These are phyloP conservation scores for Trypanosoma grayi DNA, from an alignment of 208 protist genomes.

Conservation along the genomic window DNA sequence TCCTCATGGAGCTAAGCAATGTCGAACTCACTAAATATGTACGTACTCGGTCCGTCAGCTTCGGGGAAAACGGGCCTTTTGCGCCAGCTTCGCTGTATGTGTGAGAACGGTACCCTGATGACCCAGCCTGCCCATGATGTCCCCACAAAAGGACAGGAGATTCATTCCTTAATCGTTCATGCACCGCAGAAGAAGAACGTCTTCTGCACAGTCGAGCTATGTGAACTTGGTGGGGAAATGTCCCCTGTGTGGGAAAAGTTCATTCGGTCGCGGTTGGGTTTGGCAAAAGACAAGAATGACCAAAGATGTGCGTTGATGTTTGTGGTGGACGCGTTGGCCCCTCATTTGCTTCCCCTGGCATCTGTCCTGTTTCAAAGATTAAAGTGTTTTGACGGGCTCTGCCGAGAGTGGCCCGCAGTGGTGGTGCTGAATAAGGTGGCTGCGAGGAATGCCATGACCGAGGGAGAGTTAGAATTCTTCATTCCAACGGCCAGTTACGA, in stretches of 20 bases:
- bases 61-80: conserved; percentile 74
- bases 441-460: conserved; percentile 39
- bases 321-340: conserved; percentile 59
- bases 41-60: conserved; percentile 65
- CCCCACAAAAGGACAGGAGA: conserved; percentile 72
- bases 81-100: conserved; percentile 44
- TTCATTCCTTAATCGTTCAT: conserved; percentile 32
- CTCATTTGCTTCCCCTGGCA: conserved; percentile 54
- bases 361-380: conserved; percentile 39
- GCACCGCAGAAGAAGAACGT: conserved; percentile 1
- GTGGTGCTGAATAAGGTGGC: conserved; percentile 66
- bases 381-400: conserved; percentile 30
- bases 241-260: conserved; percentile 65
- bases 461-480: conserved; percentile 36
- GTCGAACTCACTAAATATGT: conserved; percentile 26
- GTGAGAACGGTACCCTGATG: conserved; percentile 19
- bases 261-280: conserved; percentile 32
- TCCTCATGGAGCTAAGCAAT: conserved; percentile 6
- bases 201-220: conserved; percentile 40
- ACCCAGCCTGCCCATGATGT: conserved; percentile 24
- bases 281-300: background rate
- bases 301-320: conserved; percentile 47
- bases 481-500: conserved; percentile 14
- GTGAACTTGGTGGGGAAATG: conserved; percentile 67
- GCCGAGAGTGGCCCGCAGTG: conserved; percentile 49